phyloP scores from a whole-genome alignment of 495 filamentous ascomycete genomes.

The Delitschia confertaspora region DNA sequence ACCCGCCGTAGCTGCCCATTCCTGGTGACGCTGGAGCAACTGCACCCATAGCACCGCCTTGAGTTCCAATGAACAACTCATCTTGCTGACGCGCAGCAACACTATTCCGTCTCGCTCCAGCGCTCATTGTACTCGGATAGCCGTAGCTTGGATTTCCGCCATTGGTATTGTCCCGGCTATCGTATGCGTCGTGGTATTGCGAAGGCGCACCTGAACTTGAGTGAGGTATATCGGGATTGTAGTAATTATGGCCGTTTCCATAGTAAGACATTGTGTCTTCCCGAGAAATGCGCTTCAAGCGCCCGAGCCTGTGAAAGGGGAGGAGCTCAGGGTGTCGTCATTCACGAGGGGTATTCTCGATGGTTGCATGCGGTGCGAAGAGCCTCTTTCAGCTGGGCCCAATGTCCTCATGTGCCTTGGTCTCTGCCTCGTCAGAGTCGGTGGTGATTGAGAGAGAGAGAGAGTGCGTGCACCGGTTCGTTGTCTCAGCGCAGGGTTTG shows the following conservation, averaged over 20 bases:
- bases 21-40: conserved; percentile 1
- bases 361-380: conserved; percentile 19
- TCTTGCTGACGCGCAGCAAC: conserved; percentile 33
- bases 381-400: conserved; percentile 4
- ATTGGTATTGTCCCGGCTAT: conserved; percentile 60
- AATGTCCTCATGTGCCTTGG: conserved; percentile 21
- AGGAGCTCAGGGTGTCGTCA: conserved; percentile 13
- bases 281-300: background rate
- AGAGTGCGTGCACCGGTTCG: too few species aligned
- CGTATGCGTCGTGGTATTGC: conserved; percentile 31
- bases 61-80: conserved; percentile 38
- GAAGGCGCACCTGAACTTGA: conserved; percentile 12
- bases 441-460: background rate
- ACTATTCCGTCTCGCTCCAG: conserved; percentile 28
- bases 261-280: conserved; percentile 41
- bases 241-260: conserved; percentile 43
- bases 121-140: conserved; percentile 35
- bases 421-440: conserved; percentile 9
- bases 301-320: background rate
- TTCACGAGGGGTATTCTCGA: conserved; percentile 19
- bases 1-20: conserved; percentile 31
- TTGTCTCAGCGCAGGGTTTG: too few species aligned
- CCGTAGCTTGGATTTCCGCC: conserved; percentile 22
- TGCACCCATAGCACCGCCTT: conserved; percentile 32
- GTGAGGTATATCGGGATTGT: conserved; percentile 30